Evolutionary conservation across 768 basidiomycete genomes (phyloP).

Genomic region (Cystoderma amianthinum): DNA sequence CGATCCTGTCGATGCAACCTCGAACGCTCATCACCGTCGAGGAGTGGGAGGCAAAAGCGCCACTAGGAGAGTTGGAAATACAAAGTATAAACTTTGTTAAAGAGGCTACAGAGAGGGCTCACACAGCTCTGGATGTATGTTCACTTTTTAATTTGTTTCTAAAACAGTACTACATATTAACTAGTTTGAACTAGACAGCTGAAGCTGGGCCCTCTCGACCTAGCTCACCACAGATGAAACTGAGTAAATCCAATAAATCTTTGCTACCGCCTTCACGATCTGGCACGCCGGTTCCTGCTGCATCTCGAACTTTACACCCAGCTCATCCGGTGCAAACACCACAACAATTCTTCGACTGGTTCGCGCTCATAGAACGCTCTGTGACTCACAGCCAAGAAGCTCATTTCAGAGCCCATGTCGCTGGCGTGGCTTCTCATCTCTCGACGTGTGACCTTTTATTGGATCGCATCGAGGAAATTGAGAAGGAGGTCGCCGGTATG

Average conservation of each 20-base stretch:
- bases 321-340: constrained; percentile 79
- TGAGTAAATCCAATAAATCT: neutral
- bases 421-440: constrained; percentile 68
- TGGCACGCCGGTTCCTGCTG: constrained; percentile 28
- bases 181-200: constrained; percentile 7
- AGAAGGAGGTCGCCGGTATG: constrained; percentile 74
- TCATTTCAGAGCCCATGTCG: constrained; percentile 82
- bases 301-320: constrained; percentile 49
- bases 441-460: constrained; percentile 71
- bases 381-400: constrained; percentile 93
- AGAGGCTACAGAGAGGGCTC: constrained; percentile 30
- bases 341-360: constrained; percentile 98
- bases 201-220: constrained; percentile 23
- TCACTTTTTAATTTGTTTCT: too few species aligned
- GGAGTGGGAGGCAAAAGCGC: constrained; percentile 87
- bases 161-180: too few species aligned
- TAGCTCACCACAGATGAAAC: constrained; percentile 25
- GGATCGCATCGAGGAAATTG: constrained; percentile 66
- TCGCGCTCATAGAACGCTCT: constrained; percentile 79
- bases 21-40: constrained; percentile 51
- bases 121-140: neutral
- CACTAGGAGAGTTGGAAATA: constrained; percentile 62
- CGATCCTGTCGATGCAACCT: neutral
- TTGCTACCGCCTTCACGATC: constrained; percentile 24
- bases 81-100: constrained; percentile 62